Conservation (phyloP, 352 stramenopile species). For the Globisporangium spiculum region DNA sequence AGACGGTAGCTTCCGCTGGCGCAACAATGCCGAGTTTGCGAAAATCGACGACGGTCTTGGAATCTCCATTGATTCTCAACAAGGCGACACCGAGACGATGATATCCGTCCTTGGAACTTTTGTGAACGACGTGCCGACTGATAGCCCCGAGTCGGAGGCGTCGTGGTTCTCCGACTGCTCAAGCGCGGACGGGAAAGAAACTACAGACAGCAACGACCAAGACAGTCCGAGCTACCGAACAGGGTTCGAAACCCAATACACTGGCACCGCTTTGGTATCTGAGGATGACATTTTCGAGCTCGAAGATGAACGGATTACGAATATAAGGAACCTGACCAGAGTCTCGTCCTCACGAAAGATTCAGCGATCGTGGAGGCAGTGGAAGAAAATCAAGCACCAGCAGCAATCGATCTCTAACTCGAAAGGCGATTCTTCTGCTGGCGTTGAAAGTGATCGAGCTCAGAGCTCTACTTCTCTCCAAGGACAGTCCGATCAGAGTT, state of each 20-base stretch:
- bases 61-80: constrained; percentile 14
- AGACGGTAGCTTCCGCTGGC: not conserved
- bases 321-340: not conserved
- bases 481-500: not conserved
- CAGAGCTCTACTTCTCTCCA: not conserved
- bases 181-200: constrained; percentile 14
- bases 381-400: constrained; percentile 4
- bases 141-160: constrained; percentile 13
- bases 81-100: constrained; percentile 31
- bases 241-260: not conserved
- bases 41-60: not conserved
- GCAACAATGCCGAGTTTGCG: not conserved
- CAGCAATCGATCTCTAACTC: not conserved
- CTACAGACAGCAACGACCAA: constrained; percentile 7
- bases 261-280: not conserved
- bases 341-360: constrained; percentile 14
- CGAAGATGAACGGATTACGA: not conserved
- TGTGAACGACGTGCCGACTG: constrained; percentile 21
- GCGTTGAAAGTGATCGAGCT: not conserved
- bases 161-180: constrained; percentile 30
- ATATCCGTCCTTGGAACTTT: constrained; percentile 24
- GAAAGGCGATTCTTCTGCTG: not conserved
- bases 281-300: not conserved
- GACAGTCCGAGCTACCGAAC: constrained; percentile 12
- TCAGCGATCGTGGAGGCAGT: constrained; percentile 19